Percentiles rank a stretch among this genome's conserved stretches.
phyloP scores from a whole-genome alignment of 2,329 filamentous ascomycete genomes.

The Phialemonium atrogriseum region DNA sequence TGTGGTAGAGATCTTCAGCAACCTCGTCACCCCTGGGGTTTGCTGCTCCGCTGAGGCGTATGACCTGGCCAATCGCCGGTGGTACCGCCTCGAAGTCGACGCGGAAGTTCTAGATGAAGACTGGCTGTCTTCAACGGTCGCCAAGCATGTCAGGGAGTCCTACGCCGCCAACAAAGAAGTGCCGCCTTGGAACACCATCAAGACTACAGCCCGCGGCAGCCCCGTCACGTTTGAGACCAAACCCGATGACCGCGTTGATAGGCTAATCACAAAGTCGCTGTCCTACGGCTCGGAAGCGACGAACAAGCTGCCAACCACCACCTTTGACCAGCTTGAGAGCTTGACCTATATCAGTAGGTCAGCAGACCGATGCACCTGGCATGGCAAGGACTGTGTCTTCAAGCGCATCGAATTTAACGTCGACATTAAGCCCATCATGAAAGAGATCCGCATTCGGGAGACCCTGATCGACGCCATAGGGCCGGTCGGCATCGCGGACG shows the following conservation, averaged over 20 bases:
- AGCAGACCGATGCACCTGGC: constrained; percentile 8
- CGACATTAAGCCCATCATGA: constrained; percentile 7
- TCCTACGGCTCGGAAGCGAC: constrained; percentile 5
- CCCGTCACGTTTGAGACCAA: constrained; percentile 1
- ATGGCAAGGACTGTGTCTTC: constrained; percentile 10
- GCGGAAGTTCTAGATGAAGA: not conserved
- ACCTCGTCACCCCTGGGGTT: constrained; percentile 3
- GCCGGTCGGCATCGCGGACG: constrained; percentile 2
- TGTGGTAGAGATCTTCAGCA: constrained; percentile 9
- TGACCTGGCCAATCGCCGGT: constrained; percentile 12
- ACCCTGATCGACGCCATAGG: constrained; percentile 1
- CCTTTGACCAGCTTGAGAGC: constrained; percentile 3
- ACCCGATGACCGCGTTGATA: constrained; percentile 2
- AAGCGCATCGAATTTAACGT: constrained; percentile 14
- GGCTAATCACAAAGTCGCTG: constrained; percentile 4
- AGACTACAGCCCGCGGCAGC: constrained; percentile 2
- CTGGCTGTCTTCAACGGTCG: not conserved
- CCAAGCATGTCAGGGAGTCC: constrained; percentile 6
- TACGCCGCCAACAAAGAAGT: constrained; percentile 1
- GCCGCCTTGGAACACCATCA: constrained; percentile 5
- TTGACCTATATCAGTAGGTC: constrained; percentile 8
- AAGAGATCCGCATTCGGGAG: constrained; percentile 10
- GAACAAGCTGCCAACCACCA: constrained; percentile 8
- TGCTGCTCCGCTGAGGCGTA: constrained; percentile 8
- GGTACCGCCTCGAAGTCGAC: constrained; percentile 9